Evolutionary conservation across 2,329 filamentous ascomycete species (phyloP).

Genomic region (Sarocladium strictum): DNA sequence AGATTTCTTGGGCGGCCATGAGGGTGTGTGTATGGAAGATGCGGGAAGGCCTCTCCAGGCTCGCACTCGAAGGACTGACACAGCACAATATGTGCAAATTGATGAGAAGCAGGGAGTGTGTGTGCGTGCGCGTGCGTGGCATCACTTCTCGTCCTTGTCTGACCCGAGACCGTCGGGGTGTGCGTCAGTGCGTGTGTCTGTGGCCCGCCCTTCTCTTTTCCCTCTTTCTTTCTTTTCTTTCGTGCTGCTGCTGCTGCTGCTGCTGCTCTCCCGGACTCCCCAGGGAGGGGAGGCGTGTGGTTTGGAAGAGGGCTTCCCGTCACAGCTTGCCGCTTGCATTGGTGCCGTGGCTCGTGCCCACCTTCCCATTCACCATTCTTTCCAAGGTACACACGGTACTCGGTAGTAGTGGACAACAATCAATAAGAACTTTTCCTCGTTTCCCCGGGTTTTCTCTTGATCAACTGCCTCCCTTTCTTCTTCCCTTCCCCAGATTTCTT

Average conservation of each 20-base stretch:
- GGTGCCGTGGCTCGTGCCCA: neutral
- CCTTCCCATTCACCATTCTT: neutral
- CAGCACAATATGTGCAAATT: too few species aligned
- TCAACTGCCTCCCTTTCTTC: neutral
- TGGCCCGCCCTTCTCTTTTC: neutral
- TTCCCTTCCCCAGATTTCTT: constrained; percentile 7
- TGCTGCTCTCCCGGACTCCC: too few species aligned
- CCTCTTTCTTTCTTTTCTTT: too few species aligned
- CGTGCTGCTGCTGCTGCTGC: neutral
- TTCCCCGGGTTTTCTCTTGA: constrained; percentile 3
- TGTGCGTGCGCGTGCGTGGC: neutral
- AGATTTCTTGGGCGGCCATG: neutral
- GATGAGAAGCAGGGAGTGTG: neutral
- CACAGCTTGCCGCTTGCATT: neutral
- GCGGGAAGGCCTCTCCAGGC: too few species aligned
- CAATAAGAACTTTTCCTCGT: neutral
- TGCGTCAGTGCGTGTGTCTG: neutral
- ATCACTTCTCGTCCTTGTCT: constrained; percentile 2
- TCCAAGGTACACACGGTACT: too few species aligned
- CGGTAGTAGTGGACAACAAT: constrained; percentile 3
- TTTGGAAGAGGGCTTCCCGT: neutral
- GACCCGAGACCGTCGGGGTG: constrained; percentile 4
- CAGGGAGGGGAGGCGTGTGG: neutral
- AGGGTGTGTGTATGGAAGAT: too few species aligned
- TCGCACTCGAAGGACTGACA: too few species aligned